Evolutionary conservation across 2,329 filamentous ascomycete genomes (phyloP).

Genomic region (Pseudocercospora crystallina): DNA sequence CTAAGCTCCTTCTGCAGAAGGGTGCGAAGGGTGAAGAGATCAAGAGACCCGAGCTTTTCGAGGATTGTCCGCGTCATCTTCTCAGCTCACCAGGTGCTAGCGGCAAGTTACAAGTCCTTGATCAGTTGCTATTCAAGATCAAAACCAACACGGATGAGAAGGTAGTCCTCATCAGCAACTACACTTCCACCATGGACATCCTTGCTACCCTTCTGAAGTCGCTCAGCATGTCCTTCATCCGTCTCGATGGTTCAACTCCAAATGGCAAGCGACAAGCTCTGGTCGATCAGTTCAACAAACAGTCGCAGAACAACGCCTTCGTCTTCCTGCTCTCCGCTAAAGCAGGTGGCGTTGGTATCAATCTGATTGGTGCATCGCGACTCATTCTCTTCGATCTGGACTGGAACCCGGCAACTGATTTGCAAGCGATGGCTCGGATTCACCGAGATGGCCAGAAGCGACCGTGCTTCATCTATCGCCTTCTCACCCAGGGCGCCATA

Average conservation of each 20-base stretch:
- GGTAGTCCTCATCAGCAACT: conserved; percentile 74
- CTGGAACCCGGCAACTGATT: conserved; percentile 73
- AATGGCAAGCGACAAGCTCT: conserved; percentile 64
- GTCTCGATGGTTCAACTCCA: conserved; percentile 68
- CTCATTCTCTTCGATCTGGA: conserved; percentile 72
- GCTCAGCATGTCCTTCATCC: conserved; percentile 62
- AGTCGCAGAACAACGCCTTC: conserved; percentile 57
- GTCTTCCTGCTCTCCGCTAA: conserved; percentile 73
- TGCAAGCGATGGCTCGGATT: conserved; percentile 73
- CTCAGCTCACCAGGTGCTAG: conserved; percentile 60
- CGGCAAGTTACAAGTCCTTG: conserved; percentile 66
- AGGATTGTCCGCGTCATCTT: conserved; percentile 54
- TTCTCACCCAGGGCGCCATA: conserved; percentile 66
- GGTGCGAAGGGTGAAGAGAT: conserved; percentile 43
- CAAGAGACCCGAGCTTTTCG: conserved; percentile 28
- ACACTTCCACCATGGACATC: conserved; percentile 69
- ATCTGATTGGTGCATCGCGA: conserved; percentile 68
- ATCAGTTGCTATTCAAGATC: conserved; percentile 63
- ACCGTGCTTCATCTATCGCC: conserved; percentile 67
- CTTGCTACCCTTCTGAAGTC: conserved; percentile 62
- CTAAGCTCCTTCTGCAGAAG: conserved; percentile 57
- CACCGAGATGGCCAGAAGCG: conserved; percentile 70
- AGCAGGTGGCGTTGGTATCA: conserved; percentile 68
- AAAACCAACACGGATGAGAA: conserved; percentile 65
- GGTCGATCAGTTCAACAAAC: conserved; percentile 69